Percentiles rank a stretch among this genome's conserved stretches.
Evolutionary conservation across 1,284 basidiomycete genomes (phyloP).

Genomic region (Apiotrichum veenhuisii): DNA sequence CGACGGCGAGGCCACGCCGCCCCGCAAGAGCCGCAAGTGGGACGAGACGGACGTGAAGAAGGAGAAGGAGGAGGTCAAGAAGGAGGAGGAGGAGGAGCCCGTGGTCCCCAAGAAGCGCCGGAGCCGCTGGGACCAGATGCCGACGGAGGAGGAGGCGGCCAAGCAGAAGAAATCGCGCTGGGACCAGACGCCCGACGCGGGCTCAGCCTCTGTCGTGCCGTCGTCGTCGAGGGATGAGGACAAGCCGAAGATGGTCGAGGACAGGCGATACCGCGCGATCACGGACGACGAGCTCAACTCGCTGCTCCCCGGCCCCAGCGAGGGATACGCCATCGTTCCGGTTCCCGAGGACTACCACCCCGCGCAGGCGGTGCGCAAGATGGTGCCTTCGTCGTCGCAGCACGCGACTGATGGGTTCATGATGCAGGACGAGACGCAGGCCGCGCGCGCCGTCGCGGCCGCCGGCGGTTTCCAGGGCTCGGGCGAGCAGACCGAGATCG

Average conservation of each 20-base stretch:
- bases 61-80: neutral
- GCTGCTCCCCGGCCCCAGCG: constrained; percentile 68
- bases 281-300: constrained; percentile 93
- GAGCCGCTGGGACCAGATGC: constrained; percentile 95
- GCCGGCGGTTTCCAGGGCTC: constrained; percentile 77
- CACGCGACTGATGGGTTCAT: constrained; percentile 73
- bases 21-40: constrained; percentile 77
- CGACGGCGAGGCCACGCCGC: constrained; percentile 58
- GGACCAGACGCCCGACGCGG: constrained; percentile 48
- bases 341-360: constrained; percentile 93
- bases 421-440: constrained; percentile 89
- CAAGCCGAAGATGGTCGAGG: constrained; percentile 72
- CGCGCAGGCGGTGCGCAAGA: constrained; percentile 55
- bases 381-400: constrained; percentile 54
- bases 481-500: constrained; percentile 96
- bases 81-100: constrained; percentile 50
- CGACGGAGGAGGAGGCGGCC: constrained; percentile 56
- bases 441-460: constrained; percentile 76
- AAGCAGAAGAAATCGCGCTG: constrained; percentile 68
- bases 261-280: constrained; percentile 91
- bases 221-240: constrained; percentile 52
- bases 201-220: constrained; percentile 27
- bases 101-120: constrained; percentile 85
- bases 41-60: constrained; percentile 43
- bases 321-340: constrained; percentile 86